Base-by-base conservation (phyloP, 495 filamentous ascomycete genomes). In the Astrothelium macrocarpum region DNA sequence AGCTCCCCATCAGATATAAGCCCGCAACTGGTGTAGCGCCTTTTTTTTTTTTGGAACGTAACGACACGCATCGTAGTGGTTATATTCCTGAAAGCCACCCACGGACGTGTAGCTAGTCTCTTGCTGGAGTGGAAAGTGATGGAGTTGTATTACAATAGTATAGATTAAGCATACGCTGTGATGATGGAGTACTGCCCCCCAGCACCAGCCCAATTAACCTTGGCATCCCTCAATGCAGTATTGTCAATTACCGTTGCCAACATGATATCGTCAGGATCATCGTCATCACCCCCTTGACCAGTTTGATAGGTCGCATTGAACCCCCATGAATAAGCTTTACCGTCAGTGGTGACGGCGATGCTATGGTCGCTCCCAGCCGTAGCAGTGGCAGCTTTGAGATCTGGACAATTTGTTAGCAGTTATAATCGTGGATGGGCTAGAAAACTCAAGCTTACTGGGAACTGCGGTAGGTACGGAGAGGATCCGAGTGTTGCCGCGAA, bases 111-210 rank as follows among this genome's bases (percentile, higher is more conserved):
- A n/a, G n/a, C n/a, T n/a, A n/a, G n/a, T n/a, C n/a, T n/a, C n/a
- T n/a, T n/a, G n/a, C n/a, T n/a, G n/a, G n/a, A n/a, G n/a, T n/a
- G n/a, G n/a, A n/a, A n/a, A n/a, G n/a, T n/a, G n/a, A n/a, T n/a
- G n/a, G n/a, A n/a, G n/a, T n/a, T n/a, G n/a, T n/a, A n/a, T n/a
- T n/a, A n/a, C n/a, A n/a, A n/a, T n/a, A n/a, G n/a, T n/a, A n/a
- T n/a, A n/a, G n/a, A n/a, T 14, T 39, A 39, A 49, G 65, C 68
- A 26, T 61, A 25, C n/a, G 73, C 74, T 42, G 80, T 81, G 11
- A 91, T 64, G 14, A 90, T 76, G 1, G 81, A 82, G 71, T 84
- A 90, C 72, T 89, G 85, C 0, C 86, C 86, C 20, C 88, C 87
- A 0, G 81, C 78, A 25, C 82, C 82, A 26, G 84, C 83, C 59